These are phyloP conservation scores for Trapa bicornis DNA, from an alignment of 345 rosid genomes.

Conservation along the genomic window DNA sequence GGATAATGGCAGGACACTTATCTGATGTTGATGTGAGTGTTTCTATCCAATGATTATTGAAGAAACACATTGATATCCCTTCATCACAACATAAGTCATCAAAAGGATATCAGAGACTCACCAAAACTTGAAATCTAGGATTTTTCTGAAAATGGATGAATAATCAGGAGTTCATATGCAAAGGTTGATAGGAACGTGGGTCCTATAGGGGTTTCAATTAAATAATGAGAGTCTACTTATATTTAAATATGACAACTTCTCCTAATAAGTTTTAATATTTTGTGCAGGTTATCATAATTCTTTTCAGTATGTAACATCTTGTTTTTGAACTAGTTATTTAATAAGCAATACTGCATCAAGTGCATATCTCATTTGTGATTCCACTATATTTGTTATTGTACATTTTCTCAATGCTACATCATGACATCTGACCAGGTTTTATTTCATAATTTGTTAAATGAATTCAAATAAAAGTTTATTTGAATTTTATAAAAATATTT, in stretches of 20 bases:
- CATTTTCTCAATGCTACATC: neutral
- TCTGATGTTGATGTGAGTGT: slow-evolving; percentile 90
- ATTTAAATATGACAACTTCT: neutral
- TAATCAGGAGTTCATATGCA: too few relatives aligned
- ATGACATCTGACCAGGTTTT: neutral
- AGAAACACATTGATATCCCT: neutral
- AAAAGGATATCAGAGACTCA: too few relatives aligned
- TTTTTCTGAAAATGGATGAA: too few relatives aligned
- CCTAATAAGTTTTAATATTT: neutral
- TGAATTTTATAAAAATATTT: neutral
- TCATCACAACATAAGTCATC: too few relatives aligned
- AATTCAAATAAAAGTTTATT: neutral
- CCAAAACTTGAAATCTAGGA: too few relatives aligned
- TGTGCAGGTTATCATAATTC: neutral
- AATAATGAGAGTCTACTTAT: neutral
- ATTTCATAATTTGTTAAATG: neutral
- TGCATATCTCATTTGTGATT: neutral
- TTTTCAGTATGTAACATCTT: neutral
- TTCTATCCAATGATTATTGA: neutral
- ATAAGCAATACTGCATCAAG: neutral
- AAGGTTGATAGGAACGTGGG: too few relatives aligned
- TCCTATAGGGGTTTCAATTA: neutral
- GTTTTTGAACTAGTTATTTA: neutral
- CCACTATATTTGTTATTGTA: neutral
- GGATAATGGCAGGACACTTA: slow-evolving; percentile 95